phyloP scores from a whole-genome alignment of 768 basidiomycete genomes.

The Tylopilus sp. region DNA sequence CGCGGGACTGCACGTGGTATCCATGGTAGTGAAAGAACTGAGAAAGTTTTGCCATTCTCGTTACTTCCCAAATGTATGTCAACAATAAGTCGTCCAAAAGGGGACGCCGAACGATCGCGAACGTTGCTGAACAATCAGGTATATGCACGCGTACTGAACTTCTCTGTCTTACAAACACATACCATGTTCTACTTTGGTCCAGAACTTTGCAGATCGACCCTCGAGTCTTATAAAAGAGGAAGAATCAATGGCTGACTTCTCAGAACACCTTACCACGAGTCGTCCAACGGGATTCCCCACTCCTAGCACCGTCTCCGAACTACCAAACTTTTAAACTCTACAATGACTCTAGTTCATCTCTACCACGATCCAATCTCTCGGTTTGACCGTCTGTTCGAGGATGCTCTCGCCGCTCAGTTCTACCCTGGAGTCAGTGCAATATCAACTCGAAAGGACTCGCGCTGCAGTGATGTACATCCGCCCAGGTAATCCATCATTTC shows the following conservation, averaged over 20 bases:
- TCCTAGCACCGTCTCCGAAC: neutral
- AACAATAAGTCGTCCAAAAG: neutral
- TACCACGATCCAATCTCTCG: neutral
- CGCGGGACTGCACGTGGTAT: too few relatives aligned
- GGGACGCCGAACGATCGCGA: neutral
- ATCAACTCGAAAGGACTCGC: neutral
- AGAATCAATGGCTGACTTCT: too few relatives aligned
- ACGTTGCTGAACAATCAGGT: neutral
- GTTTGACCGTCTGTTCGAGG: conserved; percentile 9
- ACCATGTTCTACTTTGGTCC: neutral
- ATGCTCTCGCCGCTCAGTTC: conserved; percentile 22
- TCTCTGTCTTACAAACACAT: neutral
- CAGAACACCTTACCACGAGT: neutral
- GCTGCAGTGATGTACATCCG: neutral
- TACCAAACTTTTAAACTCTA: too few relatives aligned
- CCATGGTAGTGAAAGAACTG: too few relatives aligned
- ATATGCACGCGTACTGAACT: neutral
- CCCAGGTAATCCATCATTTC: conserved; percentile 20
- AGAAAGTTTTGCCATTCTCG: neutral
- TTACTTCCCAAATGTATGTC: neutral
- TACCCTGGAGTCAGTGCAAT: neutral
- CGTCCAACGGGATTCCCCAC: neutral
- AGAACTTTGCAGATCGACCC: neutral
- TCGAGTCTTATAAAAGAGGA: neutral
- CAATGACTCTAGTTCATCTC: neutral